phyloP scores from a whole-genome alignment of 179 eudicot species.

The Heliamphora pulchella region DNA sequence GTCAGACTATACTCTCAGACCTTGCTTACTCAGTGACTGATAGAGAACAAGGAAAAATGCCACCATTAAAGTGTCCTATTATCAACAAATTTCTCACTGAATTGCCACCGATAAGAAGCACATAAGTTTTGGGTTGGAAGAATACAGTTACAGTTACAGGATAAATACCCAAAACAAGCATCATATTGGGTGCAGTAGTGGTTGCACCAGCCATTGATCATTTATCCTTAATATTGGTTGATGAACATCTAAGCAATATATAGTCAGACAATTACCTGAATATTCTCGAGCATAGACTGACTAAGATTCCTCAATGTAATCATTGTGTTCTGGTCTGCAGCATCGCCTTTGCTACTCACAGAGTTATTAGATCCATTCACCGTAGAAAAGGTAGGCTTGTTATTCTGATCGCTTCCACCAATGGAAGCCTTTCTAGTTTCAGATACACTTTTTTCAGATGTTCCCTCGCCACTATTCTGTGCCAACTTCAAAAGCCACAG shows the following conservation, averaged over 20 bases:
- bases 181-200: too few species aligned
- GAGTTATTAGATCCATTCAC: conserved; percentile 25
- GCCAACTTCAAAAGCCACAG: conserved; percentile 81
- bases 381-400: conserved; percentile 20
- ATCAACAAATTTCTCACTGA: background rate
- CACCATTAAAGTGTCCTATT: too few species aligned
- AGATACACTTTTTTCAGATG: conserved; percentile 35
- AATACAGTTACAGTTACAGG: background rate
- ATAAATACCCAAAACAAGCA: too few species aligned
- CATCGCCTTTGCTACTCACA: conserved; percentile 41
- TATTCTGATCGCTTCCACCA: conserved; percentile 25
- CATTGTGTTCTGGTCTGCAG: conserved; percentile 52
- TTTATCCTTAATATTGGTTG: background rate
- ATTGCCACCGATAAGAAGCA: background rate
- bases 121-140: background rate
- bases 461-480: conserved; percentile 45
- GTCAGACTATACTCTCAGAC: too few species aligned
- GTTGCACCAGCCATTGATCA: background rate
- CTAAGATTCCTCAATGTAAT: conserved; percentile 67
- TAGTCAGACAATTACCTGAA: conserved; percentile 55
- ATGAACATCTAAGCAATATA: background rate
- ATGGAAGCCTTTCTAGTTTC: conserved; percentile 35
- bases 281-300: conserved; percentile 82
- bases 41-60: too few species aligned
- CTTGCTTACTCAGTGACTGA: too few species aligned